Conservation (phyloP, 345 rosid species). For the Populus nigra region DNA sequence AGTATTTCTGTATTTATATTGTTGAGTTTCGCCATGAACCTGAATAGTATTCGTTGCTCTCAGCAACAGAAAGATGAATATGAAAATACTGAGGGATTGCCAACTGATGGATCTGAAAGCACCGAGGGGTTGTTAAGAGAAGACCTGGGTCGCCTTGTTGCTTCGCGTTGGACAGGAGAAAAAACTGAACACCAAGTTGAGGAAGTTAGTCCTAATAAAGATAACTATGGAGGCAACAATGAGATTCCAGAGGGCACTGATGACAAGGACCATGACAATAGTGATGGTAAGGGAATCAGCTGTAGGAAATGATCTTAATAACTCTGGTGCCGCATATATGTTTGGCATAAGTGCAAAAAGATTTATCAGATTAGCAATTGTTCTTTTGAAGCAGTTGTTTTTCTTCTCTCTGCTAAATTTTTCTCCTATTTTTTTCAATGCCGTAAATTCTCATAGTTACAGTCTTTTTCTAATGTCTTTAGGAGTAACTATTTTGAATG, state of each 20-base stretch:
- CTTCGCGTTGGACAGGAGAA: constrained; percentile 93
- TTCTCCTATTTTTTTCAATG: neutral
- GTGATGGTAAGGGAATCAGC: constrained; percentile 25
- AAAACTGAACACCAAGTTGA: constrained; percentile 45
- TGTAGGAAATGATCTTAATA: neutral
- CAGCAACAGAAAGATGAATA: constrained; percentile 39
- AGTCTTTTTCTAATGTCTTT: constrained; percentile 3
- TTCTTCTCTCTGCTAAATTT: neutral
- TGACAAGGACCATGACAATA: constrained; percentile 59
- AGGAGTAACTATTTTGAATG: constrained; percentile 46
- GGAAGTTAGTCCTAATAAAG: constrained; percentile 28
- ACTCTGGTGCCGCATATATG: neutral
- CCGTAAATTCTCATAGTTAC: neutral
- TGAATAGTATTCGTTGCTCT: constrained; percentile 1
- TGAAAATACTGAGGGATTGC: neutral
- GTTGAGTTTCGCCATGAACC: neutral
- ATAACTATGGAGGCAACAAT: constrained; percentile 44
- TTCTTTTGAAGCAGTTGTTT: neutral
- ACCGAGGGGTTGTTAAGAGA: constrained; percentile 75
- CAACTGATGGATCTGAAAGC: constrained; percentile 36
- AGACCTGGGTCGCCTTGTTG: constrained; percentile 88
- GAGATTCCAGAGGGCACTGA: constrained; percentile 35
- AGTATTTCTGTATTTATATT: neutral
- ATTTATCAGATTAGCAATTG: constrained; percentile 50
- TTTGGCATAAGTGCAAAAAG: constrained; percentile 21